phyloP scores from a whole-genome alignment of 2,329 filamentous ascomycete species.

The Fusarium secorum region DNA sequence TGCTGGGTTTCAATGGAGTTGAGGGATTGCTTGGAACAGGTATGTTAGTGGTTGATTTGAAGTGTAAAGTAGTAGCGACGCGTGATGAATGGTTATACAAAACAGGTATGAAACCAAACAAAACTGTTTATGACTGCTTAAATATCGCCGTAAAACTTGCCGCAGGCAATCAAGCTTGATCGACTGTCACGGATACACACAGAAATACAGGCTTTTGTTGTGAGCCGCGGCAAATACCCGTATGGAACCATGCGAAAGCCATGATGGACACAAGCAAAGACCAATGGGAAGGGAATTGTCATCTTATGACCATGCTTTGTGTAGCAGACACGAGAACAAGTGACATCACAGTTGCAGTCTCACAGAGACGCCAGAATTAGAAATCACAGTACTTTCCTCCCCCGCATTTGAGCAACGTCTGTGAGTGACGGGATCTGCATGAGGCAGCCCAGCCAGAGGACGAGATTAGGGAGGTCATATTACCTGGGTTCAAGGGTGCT shows the following conservation, averaged over 20 bases:
- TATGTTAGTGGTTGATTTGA: not conserved
- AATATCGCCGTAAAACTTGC: not conserved
- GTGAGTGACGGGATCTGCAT: constrained; percentile 8
- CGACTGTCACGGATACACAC: not conserved
- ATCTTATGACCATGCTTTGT: not conserved
- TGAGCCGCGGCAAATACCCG: not conserved
- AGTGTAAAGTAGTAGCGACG: constrained; percentile 1
- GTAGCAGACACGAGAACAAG: constrained; percentile 1
- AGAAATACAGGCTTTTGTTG: not conserved
- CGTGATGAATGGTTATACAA: constrained; percentile 10
- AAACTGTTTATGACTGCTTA: not conserved
- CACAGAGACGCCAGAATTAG: not conserved
- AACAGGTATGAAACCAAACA: not conserved
- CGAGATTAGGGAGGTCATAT: constrained; percentile 24
- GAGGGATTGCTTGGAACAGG: constrained; percentile 10
- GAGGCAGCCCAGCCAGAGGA: constrained; percentile 1
- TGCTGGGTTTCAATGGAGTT: constrained; percentile 19
- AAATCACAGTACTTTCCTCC: not conserved
- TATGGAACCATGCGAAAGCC: constrained; percentile 4
- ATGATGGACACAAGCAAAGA: not conserved
- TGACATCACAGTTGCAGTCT: not conserved
- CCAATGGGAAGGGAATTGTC: not conserved
- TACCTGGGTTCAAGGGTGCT: not conserved
- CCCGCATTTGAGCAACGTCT: not conserved
- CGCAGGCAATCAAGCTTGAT: not conserved